Evolutionary conservation across 768 basidiomycete genomes (phyloP), one percentile per base, ranked within the genome.

Genomic region (Auricularia auricula-judae): DNA sequence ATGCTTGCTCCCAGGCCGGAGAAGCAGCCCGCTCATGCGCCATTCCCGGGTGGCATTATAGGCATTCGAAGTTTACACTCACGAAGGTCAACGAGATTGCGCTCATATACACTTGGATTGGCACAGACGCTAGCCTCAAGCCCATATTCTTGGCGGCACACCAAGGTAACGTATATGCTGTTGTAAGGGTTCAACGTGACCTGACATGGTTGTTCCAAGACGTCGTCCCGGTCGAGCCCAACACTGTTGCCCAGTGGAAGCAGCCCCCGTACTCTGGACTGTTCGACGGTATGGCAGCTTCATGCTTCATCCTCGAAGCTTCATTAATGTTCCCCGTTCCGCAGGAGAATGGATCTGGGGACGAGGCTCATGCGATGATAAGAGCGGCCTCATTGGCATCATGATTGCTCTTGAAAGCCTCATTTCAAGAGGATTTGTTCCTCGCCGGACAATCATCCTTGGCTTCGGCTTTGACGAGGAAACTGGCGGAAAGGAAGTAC

Each of bases 391-490:
- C 60, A 84, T 89, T 65, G 82, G 82, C n/a, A 83, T 83, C 69
- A 75, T 87, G 87, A 74, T 77, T 3, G 77, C 88, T 12, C 74
- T 90, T 39, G 89, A 92, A 72, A 81, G 81, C 2, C 77, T 93
- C 33, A 70, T 91, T 4, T 75, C 76, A 18, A 78, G 82, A 14
- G 82, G 80, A 3, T 92, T 86, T 74, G 72, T 80, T 62, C 91
- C 92, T 18, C 77, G 77, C 1, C 79, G 90, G 59, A 84, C 81
- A 0, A 73, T 87, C 29, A 81, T 87, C 1, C 77, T 87, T 65
- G 77, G 85, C 3, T 87, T 83, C 66, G 86, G 56, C 56, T 92
- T 89, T 67, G 90, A 91, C 68, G 91, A 91, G 71, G 89, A 91
- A 76, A 77, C 82, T 64, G 77, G 79, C 64, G 86, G 86, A 53